A percentile compares a stretch with the other conserved stretches of the same genome.
phyloP scores from a whole-genome alignment of 2,329 filamentous ascomycete genomes.

The Bipolaris zeicola region DNA sequence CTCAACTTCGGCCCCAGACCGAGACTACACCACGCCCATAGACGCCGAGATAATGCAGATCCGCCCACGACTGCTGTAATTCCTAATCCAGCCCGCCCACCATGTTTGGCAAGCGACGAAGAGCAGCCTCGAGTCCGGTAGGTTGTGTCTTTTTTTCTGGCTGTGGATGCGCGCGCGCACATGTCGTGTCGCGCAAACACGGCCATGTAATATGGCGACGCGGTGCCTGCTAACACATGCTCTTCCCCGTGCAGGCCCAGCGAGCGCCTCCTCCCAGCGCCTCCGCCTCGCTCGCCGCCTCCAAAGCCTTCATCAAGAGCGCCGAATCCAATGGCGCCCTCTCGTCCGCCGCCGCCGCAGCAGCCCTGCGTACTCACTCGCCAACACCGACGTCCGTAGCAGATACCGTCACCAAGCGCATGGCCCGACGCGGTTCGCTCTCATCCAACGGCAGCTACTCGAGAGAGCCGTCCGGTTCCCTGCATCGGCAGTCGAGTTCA shows the following conservation, averaged over 20 bases:
- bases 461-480: constrained; percentile 38
- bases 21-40: constrained; percentile 1
- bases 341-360: constrained; percentile 84
- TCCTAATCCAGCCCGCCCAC: constrained; percentile 24
- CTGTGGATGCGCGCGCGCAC: constrained; percentile 6
- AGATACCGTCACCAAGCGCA: constrained; percentile 87
- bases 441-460: constrained; percentile 67
- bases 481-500: constrained; percentile 64
- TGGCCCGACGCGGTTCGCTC: constrained; percentile 72
- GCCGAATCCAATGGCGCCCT: constrained; percentile 68
- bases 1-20: constrained; percentile 9
- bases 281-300: constrained; percentile 78
- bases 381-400: constrained; percentile 79
- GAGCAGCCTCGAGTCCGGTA: constrained; percentile 45
- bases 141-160: constrained; percentile 11
- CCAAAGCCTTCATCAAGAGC: constrained; percentile 76
- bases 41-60: constrained; percentile 28
- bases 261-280: constrained; percentile 61
- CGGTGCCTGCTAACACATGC: constrained; percentile 30
- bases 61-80: constrained; percentile 28
- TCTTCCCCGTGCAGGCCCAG: constrained; percentile 36
- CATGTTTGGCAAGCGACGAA: constrained; percentile 43
- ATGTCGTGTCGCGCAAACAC: constrained; percentile 1
- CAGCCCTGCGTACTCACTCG: constrained; percentile 78
- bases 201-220: constrained; percentile 1